Base-by-base conservation (phyloP, 768 basidiomycete genomes). In the Antrodiella citrinella region DNA sequence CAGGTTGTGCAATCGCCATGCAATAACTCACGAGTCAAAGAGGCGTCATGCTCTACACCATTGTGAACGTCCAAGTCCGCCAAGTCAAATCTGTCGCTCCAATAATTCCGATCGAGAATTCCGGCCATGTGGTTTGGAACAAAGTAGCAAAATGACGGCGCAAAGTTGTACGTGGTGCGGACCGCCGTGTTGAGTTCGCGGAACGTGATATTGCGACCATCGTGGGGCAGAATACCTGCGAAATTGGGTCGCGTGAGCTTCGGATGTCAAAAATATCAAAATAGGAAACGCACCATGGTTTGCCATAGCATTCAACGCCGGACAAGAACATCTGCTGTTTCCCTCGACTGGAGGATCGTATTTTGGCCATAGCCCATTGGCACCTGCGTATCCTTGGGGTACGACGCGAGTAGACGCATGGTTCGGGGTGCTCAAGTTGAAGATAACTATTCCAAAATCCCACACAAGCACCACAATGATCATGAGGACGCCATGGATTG, bases 261-360 rank as follows among this genome's bases (percentile, higher is more conserved):
- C 19, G 23, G 45, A n/a, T 46, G 20, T 46, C n/a, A 18, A 21
- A 13, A 46, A 24, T n/a, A 46, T 4, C 35, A 18, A 38, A 38
- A 10, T 38, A 10, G n/a, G 35, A n/a, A n/a, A 51, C 59, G 46
- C 44, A 88, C 88, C 89, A 52, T 91, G 88, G 61, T 91, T 91
- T 4, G 88, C 86, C 77, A 91, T 70, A 0, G 85, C 82, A 56
- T 91, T 91, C 51, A 91, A 62, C 12, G 77, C 86, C 1, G 87
- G 87, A 55, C 87, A 90, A 1, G 81, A 76, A 53, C 78, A 77
- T 2, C 88, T 72, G 57, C 86, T 86, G 56, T 89, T 86, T 1
- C 76, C 78, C 7, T 80, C 72, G 50, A 63, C 65, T 0, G 84
- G 75, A 2, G 81, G 64, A 1, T 72, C 65, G 58, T 74, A 88